phyloP scores from a whole-genome alignment of 345 rosid genomes.

The Linum tenue region DNA sequence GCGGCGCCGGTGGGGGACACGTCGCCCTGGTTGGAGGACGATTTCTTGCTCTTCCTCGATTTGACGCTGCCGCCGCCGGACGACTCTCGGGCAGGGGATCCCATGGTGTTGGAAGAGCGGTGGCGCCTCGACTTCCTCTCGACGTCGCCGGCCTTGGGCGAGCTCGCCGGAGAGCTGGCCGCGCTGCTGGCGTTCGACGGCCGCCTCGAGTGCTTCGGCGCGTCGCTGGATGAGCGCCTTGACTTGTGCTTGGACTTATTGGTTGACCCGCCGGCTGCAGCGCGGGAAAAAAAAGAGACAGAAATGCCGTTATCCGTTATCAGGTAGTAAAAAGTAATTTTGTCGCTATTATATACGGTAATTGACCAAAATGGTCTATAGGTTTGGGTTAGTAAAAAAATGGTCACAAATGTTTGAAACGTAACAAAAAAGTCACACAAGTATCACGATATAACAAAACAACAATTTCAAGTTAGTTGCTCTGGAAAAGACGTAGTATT shows the following conservation, averaged over 20 bases:
- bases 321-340: not conserved
- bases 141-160: constrained; percentile 21
- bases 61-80: not conserved
- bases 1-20: constrained; percentile 12
- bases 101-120: constrained; percentile 21
- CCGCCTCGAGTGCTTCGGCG: not conserved
- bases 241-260: constrained; percentile 31
- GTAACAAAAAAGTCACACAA: no score
- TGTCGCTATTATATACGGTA: not conserved
- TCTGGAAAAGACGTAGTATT: no score
- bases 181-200: not conserved
- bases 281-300: not conserved
- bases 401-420: no score
- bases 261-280: constrained; percentile 14
- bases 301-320: not conserved
- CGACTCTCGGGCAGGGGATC: constrained; percentile 22
- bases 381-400: no score
- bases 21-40: constrained; percentile 7
- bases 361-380: not conserved
- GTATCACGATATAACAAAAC: no score
- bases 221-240: constrained; percentile 16
- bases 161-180: constrained; percentile 14
- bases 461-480: no score
- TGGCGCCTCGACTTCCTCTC: constrained; percentile 31
- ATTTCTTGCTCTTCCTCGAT: constrained; percentile 5